These are phyloP conservation scores for Suillus placidus DNA, from an alignment of 768 basidiomycete genomes.

Conservation along the genomic window DNA sequence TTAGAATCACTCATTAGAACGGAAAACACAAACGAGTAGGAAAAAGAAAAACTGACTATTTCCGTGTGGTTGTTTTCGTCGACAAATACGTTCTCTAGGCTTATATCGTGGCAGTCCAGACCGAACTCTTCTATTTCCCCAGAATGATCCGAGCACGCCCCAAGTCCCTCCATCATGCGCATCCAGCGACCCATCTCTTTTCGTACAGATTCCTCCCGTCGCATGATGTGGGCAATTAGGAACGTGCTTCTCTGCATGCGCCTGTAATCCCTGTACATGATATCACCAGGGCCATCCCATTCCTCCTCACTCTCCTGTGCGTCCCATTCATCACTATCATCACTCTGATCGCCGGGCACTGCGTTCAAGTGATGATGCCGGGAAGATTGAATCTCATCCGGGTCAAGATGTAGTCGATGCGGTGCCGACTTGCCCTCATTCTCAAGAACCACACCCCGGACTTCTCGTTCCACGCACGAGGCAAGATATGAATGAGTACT, in stretches of 20 bases:
- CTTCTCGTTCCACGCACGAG: slow-evolving; percentile 73
- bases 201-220: slow-evolving; percentile 63
- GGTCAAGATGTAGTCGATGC: slow-evolving; percentile 79
- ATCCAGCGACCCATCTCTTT: slow-evolving; percentile 76
- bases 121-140: slow-evolving; percentile 63
- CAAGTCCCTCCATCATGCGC: slow-evolving; percentile 64
- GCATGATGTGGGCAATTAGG: slow-evolving; percentile 66
- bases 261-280: slow-evolving; percentile 82
- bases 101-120: slow-evolving; percentile 84
- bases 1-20: slow-evolving; percentile 15
- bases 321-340: slow-evolving; percentile 80
- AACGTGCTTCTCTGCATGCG: slow-evolving; percentile 81
- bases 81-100: slow-evolving; percentile 84
- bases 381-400: slow-evolving; percentile 71
- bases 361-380: slow-evolving; percentile 69
- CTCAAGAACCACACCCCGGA: slow-evolving; percentile 71
- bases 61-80: slow-evolving; percentile 65
- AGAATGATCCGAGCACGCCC: slow-evolving; percentile 31
- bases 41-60: slow-evolving; percentile 54
- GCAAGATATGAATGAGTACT: slow-evolving; percentile 59
- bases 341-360: slow-evolving; percentile 72
- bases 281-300: slow-evolving; percentile 69
- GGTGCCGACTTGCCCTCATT: slow-evolving; percentile 77
- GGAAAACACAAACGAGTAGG: slow-evolving; percentile 2
- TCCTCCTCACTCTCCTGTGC: slow-evolving; percentile 80